These are phyloP conservation scores for Ustilago sp. DNA, from an alignment of 1,284 basidiomycete genomes.

Conservation along the genomic window DNA sequence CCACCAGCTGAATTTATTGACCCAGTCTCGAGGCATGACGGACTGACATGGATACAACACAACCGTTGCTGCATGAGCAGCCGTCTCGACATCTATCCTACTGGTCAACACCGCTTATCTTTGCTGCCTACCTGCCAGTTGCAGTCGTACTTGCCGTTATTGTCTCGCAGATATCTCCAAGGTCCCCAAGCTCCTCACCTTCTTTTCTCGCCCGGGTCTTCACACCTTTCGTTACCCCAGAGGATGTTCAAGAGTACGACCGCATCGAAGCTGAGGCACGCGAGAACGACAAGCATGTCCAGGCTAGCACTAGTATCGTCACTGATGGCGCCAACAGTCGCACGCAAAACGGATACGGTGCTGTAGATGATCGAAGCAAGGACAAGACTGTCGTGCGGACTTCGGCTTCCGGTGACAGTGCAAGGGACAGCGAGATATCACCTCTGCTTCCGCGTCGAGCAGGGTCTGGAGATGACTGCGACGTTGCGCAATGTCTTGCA, in stretches of 20 bases:
- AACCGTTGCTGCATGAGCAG: constrained; percentile 17
- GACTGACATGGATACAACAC: not conserved
- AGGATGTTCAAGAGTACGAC: constrained; percentile 38
- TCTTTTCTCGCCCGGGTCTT: constrained; percentile 21
- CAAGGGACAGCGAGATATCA: constrained; percentile 17
- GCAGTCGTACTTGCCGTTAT: constrained; percentile 16
- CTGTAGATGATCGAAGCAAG: not conserved
- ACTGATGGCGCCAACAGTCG: not conserved
- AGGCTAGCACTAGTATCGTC: not conserved
- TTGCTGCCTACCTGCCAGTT: constrained; percentile 27
- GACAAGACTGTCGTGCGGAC: not conserved
- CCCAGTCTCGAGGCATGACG: not conserved
- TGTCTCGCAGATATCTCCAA: constrained; percentile 13
- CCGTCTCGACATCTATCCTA: constrained; percentile 7
- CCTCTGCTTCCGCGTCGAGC: constrained; percentile 16
- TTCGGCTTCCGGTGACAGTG: not conserved
- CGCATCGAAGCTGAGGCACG: constrained; percentile 14
- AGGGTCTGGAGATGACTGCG: not conserved
- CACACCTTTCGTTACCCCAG: constrained; percentile 21
- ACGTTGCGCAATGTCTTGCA: not conserved
- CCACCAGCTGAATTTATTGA: not conserved
- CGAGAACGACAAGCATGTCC: constrained; percentile 8
- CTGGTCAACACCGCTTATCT: constrained; percentile 15
- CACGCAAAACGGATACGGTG: constrained; percentile 11
- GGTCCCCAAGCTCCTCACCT: not conserved